phyloP scores from a whole-genome alignment of 768 basidiomycete species.

The Boletus rex-veris region DNA sequence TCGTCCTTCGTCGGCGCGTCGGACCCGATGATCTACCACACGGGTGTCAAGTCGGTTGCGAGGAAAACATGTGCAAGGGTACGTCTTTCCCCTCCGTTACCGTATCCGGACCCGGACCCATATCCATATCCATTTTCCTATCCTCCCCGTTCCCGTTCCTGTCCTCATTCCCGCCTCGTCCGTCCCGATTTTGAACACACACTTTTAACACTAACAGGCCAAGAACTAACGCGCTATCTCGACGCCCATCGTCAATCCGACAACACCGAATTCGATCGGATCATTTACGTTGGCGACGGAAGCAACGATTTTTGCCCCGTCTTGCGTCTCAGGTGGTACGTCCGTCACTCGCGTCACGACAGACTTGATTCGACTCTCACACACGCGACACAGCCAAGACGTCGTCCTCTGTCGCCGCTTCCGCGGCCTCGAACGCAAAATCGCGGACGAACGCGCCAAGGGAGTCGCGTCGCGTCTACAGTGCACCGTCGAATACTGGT shows the following conservation, averaged over 20 bases:
- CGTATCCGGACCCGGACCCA: too few relatives aligned
- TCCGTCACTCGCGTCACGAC: neutral
- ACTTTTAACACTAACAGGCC: constrained; percentile 47
- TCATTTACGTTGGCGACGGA: constrained; percentile 93
- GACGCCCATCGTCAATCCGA: constrained; percentile 3
- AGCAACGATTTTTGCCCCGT: constrained; percentile 94
- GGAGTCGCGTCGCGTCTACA: constrained; percentile 61
- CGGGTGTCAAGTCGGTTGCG: constrained; percentile 81
- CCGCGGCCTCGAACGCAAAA: constrained; percentile 77
- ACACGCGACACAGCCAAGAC: constrained; percentile 59
- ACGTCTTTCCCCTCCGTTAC: neutral
- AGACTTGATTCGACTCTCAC: neutral
- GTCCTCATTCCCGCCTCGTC: too few relatives aligned
- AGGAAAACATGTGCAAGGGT: constrained; percentile 99
- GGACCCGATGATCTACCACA: constrained; percentile 80
- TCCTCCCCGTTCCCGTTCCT: too few relatives aligned
- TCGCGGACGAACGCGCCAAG: constrained; percentile 50
- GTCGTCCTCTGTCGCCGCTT: constrained; percentile 73
- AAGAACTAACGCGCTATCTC: constrained; percentile 88
- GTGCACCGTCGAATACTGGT: constrained; percentile 79
- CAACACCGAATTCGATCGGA: constrained; percentile 57
- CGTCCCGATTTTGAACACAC: neutral
- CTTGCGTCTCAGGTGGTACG: constrained; percentile 69
- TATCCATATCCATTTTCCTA: neutral
- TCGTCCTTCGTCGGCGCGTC: constrained; percentile 73